A percentile compares a stretch with the other conserved stretches of the same genome.
These are phyloP conservation scores for Nidula microcarpa DNA, from an alignment of 768 basidiomycete genomes.

Conservation along the genomic window DNA sequence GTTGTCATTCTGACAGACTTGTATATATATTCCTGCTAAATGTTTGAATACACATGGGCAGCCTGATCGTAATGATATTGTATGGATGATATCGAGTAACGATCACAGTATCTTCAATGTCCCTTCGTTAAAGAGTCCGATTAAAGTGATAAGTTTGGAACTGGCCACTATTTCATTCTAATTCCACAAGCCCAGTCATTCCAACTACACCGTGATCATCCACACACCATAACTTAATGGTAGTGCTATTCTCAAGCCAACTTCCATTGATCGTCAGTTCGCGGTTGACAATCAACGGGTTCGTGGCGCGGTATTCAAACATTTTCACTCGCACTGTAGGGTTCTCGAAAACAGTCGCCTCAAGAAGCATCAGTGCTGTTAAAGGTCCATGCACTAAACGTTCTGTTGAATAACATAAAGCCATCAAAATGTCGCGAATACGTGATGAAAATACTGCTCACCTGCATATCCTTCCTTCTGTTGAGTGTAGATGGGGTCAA, in stretches of 20 bases:
- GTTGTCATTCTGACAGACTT: no score
- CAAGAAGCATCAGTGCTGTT: constrained; percentile 76
- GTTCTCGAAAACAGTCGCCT: constrained; percentile 47
- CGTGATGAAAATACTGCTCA: constrained; percentile 17
- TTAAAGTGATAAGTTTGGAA: no score
- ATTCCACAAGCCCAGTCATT: constrained; percentile 55
- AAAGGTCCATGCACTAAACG: constrained; percentile 84
- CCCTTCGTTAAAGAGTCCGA: no score
- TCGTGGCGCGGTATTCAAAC: constrained; percentile 71
- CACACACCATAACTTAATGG: constrained; percentile 52
- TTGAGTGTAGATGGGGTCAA: constrained; percentile 72
- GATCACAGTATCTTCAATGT: no score
- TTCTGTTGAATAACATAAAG: constrained; percentile 36
- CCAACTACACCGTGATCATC: constrained; percentile 57
- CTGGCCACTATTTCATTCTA: neutral
- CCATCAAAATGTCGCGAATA: neutral
- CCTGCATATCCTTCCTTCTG: constrained; percentile 71
- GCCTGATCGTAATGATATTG: no score
- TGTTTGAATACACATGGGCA: no score
- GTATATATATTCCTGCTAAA: no score
- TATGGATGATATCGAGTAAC: no score
- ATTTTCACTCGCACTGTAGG: constrained; percentile 41
- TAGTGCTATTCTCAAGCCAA: constrained; percentile 31
- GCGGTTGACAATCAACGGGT: constrained; percentile 56
- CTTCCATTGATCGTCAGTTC: constrained; percentile 44